Conservation (phyloP, 495 filamentous ascomycete genomes). For the Penicillium herquei region DNA sequence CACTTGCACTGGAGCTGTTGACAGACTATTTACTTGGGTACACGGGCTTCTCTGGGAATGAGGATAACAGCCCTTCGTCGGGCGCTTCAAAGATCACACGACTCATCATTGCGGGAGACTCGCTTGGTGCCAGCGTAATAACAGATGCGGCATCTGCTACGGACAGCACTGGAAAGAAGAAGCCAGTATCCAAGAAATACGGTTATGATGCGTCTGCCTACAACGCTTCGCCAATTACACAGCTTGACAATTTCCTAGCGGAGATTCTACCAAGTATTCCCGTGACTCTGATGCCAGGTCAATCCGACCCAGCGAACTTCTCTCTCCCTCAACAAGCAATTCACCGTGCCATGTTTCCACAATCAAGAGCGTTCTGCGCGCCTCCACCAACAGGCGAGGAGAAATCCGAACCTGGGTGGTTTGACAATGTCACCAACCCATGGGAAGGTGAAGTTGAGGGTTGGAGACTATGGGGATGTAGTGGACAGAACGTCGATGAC, state of each 20-base stretch:
- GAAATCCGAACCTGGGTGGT: conserved; percentile 63
- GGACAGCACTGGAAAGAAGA: conserved; percentile 40
- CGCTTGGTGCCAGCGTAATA: conserved; percentile 60
- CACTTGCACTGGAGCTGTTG: conserved; percentile 71
- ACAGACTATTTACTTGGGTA: conserved; percentile 89
- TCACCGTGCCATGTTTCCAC: conserved; percentile 78
- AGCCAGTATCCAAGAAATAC: conserved; percentile 70
- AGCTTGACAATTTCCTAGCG: conserved; percentile 79
- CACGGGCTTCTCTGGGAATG: conserved; percentile 54
- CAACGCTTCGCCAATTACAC: conserved; percentile 77
- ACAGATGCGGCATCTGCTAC: conserved; percentile 21
- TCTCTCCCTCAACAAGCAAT: conserved; percentile 80
- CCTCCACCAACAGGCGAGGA: conserved; percentile 47
- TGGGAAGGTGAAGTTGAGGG: conserved; percentile 88
- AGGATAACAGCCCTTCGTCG: conserved; percentile 30
- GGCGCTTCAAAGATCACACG: conserved; percentile 68
- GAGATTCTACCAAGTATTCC: conserved; percentile 78
- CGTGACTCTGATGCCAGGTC: conserved; percentile 75
- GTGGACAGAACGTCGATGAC: conserved; percentile 92
- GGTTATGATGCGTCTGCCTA: conserved; percentile 89
- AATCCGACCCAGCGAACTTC: conserved; percentile 74
- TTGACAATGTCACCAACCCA: conserved; percentile 90
- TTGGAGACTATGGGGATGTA: conserved; percentile 77
- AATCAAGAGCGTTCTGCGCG: conserved; percentile 61
- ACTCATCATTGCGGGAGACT: conserved; percentile 90